Conservation (phyloP, 2,329 filamentous ascomycete genomes). For the Aspergillus fijiensis region DNA sequence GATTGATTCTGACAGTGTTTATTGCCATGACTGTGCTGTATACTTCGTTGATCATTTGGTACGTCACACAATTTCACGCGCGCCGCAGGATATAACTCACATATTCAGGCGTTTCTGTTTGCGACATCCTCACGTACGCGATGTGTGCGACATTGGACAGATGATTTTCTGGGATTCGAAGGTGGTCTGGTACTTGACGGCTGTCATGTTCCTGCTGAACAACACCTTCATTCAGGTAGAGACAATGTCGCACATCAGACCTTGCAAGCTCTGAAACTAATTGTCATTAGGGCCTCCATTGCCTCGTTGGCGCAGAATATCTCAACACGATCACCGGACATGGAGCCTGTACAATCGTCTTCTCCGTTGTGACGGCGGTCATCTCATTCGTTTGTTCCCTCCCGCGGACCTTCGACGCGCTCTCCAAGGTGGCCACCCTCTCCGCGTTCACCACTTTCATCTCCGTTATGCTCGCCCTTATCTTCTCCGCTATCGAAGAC, state of each 20-base stretch:
- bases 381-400: constrained; percentile 78
- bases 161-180: constrained; percentile 85
- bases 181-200: constrained; percentile 67
- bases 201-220: constrained; percentile 88
- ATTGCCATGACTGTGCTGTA: constrained; percentile 79
- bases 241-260: constrained; percentile 5
- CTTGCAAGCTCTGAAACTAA: constrained; percentile 8
- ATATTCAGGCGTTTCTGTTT: constrained; percentile 78
- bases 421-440: constrained; percentile 74
- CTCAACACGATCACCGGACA: constrained; percentile 82
- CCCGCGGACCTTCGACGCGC: constrained; percentile 77
- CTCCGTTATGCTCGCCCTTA: constrained; percentile 77
- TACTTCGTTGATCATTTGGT: constrained; percentile 69
- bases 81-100: constrained; percentile 17
- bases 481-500: constrained; percentile 74
- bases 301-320: constrained; percentile 80
- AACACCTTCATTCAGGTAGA: constrained; percentile 82
- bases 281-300: constrained; percentile 65
- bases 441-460: constrained; percentile 89
- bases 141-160: constrained; percentile 94
- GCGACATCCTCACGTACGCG: constrained; percentile 83
- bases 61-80: constrained; percentile 20
- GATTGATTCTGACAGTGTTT: constrained; percentile 76
- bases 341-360: constrained; percentile 74
- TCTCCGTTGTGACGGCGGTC: constrained; percentile 70